Evolutionary conservation across 805 yeast genomes (phyloP), one percentile per base, ranked within the genome.

Genomic region (Phaffomyces thermotolerans): DNA sequence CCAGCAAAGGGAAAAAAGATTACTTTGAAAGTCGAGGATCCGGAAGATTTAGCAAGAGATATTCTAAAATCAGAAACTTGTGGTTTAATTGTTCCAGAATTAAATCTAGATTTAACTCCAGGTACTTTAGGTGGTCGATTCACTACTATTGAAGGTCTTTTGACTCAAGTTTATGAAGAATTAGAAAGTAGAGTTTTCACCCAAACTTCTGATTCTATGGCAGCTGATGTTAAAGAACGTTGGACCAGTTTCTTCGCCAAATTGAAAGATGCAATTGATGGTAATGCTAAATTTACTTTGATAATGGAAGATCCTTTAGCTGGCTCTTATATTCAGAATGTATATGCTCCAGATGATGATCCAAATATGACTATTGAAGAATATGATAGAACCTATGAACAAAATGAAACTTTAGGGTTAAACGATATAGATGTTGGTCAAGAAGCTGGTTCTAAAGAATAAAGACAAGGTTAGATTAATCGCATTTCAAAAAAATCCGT

Each of bases 91-190:
- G 74, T 91, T 45, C 98, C 99, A 5, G 99, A 93, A 67, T 72
- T 93, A 48, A 79, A 78, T 58, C 75, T 93, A 53, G 99, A 93
- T 64, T 76, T 93, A 57, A 87, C 90, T 14, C 90, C 95, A 34
- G 99, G 99, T 47, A 93, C 99, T 3, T 72, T 93, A 41, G 99
- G 99, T 48, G 99, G 99, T 45, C 78, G 99, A 61, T 93, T 93
- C 71, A 93, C 99, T 37, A 93, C 99, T 14, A 70, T 93, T 50
- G 99, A 93, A 68, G 99, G 99, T 49, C 73, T 93, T 43, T 67
- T 93, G 53, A 73, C 78, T 36, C 97, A 93, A 66, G 97, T 93
- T 9, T 70, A 78, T 53, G 97, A 89, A 48, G 98, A 93, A 64
- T 75, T 93, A 50, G 84, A 88, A 57, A 67, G 81, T 9, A 79